A percentile compares a stretch with the other conserved stretches of the same genome.
Conservation (phyloP, 768 basidiomycete species). For the Lactifluus pinguis region DNA sequence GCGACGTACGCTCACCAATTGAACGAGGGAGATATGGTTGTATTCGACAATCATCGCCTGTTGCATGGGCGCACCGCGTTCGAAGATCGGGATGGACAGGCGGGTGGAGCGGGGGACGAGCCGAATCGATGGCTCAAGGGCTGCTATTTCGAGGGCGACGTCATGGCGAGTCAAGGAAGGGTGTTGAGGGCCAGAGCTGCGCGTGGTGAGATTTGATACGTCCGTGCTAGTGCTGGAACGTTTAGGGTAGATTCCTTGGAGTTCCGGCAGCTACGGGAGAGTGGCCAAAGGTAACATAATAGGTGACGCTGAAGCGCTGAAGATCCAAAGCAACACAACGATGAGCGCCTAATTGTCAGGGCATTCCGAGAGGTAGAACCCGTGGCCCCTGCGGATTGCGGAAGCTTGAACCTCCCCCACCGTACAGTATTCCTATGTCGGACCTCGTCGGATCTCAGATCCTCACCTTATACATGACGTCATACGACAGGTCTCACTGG, state of each 20-base stretch:
- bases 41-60: constrained; percentile 90
- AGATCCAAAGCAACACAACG: no score
- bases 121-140: constrained; percentile 87
- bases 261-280: background rate
- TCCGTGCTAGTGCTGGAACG: background rate
- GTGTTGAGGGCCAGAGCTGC: constrained; percentile 30
- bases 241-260: background rate
- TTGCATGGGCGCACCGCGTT: constrained; percentile 85
- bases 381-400: no score
- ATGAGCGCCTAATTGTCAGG: no score
- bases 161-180: constrained; percentile 51
- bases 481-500: no score
- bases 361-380: no score
- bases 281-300: no score
- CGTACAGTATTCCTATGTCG: no score
- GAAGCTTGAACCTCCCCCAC: no score
- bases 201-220: constrained; percentile 3
- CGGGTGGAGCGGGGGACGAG: constrained; percentile 27
- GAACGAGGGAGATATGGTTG: constrained; percentile 71
- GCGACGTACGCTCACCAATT: constrained; percentile 57
- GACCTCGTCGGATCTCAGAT: no score
- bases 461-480: no score
- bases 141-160: constrained; percentile 65
- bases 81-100: constrained; percentile 24
- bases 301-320: no score